Conservation (phyloP, 208 protist genomes). For the Trichomonas gallinae region DNA sequence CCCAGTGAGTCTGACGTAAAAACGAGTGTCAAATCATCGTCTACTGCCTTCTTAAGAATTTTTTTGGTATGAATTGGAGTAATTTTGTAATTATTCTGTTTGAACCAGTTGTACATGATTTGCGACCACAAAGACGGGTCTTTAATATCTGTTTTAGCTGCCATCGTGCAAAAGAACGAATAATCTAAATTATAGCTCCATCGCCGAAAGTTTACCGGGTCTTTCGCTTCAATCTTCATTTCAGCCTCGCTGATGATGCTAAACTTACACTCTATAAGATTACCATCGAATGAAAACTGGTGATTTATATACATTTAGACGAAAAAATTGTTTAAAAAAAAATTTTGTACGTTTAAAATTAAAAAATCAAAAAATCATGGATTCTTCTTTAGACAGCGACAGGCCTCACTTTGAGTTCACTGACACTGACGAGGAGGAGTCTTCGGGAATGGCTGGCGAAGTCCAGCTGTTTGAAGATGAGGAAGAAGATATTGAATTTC, state of each 20-base stretch:
- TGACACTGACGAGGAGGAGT: background rate
- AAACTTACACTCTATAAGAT: background rate
- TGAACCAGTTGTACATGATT: background rate
- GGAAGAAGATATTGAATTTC: background rate
- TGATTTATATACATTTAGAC: too few relatives aligned
- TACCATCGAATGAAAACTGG: background rate
- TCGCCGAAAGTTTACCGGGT: background rate
- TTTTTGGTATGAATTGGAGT: too few relatives aligned
- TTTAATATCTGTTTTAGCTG: background rate
- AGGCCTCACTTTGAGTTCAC: background rate
- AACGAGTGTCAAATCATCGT: background rate
- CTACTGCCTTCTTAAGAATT: background rate
- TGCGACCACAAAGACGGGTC: background rate
- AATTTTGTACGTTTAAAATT: background rate
- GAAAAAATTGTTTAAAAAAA: background rate
- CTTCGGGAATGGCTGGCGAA: background rate
- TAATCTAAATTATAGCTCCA: background rate
- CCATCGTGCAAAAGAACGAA: background rate
- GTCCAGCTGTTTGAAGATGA: background rate
- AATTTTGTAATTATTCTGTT: too few relatives aligned
- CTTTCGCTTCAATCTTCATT: background rate
- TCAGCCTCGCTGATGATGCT: background rate
- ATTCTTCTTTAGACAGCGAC: background rate
- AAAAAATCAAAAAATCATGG: too few relatives aligned
- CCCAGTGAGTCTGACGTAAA: background rate